A percentile compares a stretch with the other conserved stretches of the same genome.
phyloP scores from a whole-genome alignment of 1,284 basidiomycete species.

The Takashimella koratensis region DNA sequence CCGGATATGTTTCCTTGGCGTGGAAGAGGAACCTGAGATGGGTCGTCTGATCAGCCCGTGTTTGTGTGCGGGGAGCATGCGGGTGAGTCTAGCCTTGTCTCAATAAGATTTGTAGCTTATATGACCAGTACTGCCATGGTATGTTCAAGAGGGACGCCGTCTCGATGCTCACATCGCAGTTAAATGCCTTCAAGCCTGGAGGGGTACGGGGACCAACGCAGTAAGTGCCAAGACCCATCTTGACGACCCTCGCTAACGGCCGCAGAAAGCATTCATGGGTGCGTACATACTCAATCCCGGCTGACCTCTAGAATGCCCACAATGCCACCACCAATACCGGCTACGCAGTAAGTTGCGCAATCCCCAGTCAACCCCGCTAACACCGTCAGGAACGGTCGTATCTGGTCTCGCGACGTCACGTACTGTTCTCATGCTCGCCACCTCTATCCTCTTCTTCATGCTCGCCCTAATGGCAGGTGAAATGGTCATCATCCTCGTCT shows the following conservation, averaged over 20 bases:
- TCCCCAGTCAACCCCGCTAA: not conserved
- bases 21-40: conserved; percentile 37
- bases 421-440: conserved; percentile 35
- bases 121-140: not conserved
- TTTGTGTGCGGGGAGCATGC: conserved; percentile 44
- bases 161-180: not conserved
- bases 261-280: conserved; percentile 42
- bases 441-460: conserved; percentile 31
- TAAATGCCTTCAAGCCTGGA: conserved; percentile 2
- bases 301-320: conserved; percentile 45
- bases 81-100: conserved; percentile 29
- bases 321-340: conserved; percentile 44
- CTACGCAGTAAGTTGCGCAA: conserved; percentile 32
- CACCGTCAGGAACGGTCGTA: conserved; percentile 30
- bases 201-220: conserved; percentile 41
- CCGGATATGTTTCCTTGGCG: conserved; percentile 44
- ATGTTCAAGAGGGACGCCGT: too few relatives aligned
- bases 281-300: too few relatives aligned
- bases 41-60: conserved; percentile 48
- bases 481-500: conserved; percentile 3
- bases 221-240: conserved; percentile 19
- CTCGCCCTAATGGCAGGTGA: conserved; percentile 36
- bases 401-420: conserved; percentile 44
- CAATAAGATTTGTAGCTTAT: too few relatives aligned
- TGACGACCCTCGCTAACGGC: conserved; percentile 1